Evolutionary conservation across 176 grass and related monocot genomes (phyloP).

Genomic region (Aegilops umbellulata): DNA sequence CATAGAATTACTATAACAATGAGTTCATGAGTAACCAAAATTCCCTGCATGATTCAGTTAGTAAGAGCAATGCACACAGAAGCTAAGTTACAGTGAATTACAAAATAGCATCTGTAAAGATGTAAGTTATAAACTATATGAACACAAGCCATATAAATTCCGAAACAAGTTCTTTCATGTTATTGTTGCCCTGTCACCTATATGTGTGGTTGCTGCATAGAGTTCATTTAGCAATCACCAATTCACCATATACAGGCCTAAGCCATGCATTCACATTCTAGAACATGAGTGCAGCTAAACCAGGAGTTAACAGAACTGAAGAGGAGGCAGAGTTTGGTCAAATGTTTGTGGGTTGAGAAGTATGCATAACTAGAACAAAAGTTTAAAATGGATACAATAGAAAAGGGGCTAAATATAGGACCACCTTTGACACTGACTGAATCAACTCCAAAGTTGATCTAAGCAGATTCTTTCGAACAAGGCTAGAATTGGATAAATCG

Average conservation of each 20-base stretch:
- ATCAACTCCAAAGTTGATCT: constrained; percentile 66
- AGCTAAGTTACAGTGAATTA: constrained; percentile 10
- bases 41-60: not conserved
- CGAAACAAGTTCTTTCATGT: not conserved
- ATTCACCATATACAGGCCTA: not conserved
- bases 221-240: constrained; percentile 4
- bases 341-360: not conserved
- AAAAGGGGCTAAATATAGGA: not conserved
- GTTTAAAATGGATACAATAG: not conserved
- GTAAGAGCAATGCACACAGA: not conserved
- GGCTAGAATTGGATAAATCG: constrained; percentile 62
- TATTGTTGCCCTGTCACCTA: not conserved
- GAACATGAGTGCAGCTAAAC: not conserved
- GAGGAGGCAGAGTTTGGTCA: not conserved
- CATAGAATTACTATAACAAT: not conserved
- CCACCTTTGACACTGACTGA: constrained; percentile 76
- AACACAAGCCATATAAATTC: constrained; percentile 4
- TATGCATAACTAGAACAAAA: constrained; percentile 17
- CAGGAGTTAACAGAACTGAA: constrained; percentile 7
- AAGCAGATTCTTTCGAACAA: constrained; percentile 77
- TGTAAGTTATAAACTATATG: not conserved
- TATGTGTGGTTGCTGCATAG: not conserved
- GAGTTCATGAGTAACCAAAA: not conserved
- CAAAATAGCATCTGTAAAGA: not conserved
- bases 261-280: constrained; percentile 9